phyloP scores from a whole-genome alignment of 106 monocot genomes.

The Gastrodia elata region DNA sequence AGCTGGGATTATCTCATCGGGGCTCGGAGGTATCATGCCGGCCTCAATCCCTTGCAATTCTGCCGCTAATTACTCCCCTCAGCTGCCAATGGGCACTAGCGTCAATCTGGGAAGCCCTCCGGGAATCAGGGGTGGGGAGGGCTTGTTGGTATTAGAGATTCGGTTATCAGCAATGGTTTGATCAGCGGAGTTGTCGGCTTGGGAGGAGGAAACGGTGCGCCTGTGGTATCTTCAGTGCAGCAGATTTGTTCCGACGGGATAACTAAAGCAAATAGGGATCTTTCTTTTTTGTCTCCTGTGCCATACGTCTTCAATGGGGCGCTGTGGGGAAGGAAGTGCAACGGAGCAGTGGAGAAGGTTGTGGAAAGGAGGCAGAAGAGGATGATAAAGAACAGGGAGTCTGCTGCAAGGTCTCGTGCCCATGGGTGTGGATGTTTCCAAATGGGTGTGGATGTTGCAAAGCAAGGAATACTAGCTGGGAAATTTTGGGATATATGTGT shows the following conservation, averaged over 20 bases:
- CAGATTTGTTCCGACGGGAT: slow-evolving; percentile 11
- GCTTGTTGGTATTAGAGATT: slow-evolving; percentile 26
- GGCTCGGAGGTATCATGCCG: background rate
- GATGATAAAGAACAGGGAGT: slow-evolving; percentile 53
- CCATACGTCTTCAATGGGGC: slow-evolving; percentile 28
- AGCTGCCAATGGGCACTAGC: background rate
- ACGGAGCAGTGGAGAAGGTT: slow-evolving; percentile 25
- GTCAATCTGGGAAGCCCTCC: background rate
- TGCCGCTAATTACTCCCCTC: background rate
- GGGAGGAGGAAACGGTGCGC: slow-evolving; percentile 12
- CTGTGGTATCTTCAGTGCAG: slow-evolving; percentile 8
- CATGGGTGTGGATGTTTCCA: too few relatives aligned
- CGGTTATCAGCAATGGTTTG: slow-evolving; percentile 20
- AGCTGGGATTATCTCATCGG: background rate
- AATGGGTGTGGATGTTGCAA: too few relatives aligned
- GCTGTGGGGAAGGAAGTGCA: slow-evolving; percentile 32
- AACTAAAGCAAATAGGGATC: slow-evolving; percentile 18
- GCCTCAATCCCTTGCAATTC: background rate
- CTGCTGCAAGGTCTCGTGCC: slow-evolving; percentile 63
- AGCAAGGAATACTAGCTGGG: too few relatives aligned
- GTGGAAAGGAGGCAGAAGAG: slow-evolving; percentile 25
- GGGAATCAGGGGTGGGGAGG: slow-evolving; percentile 9
- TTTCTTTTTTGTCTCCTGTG: slow-evolving; percentile 35
- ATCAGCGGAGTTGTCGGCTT: slow-evolving; percentile 25
- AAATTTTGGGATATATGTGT: too few relatives aligned